Evolutionary conservation across 2,329 filamentous ascomycete species (phyloP), one percentile per base, ranked within the genome.

Genomic region (Elsinoe australis): DNA sequence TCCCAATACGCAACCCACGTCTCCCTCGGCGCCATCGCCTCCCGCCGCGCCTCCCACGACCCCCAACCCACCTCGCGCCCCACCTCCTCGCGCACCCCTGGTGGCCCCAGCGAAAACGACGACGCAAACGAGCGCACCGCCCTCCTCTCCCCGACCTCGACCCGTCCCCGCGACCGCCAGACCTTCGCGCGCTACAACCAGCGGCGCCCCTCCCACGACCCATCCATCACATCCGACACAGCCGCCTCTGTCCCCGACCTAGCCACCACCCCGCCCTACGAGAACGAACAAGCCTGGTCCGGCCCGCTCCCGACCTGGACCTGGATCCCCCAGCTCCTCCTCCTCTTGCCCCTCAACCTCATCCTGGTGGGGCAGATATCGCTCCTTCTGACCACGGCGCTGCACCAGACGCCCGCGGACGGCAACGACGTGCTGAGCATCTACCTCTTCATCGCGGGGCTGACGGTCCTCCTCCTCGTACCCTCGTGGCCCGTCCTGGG

Each of bases 401-500:
- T 88, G 15, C 74, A 82, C 51, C 89, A 95, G 66, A 95, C 88
- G 0, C 84, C 85, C 5, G 77, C 85, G 1, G 92, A 98, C 63
- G 92, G 92, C 1, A 85, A 80, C 53, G 75, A 79, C 28, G 71
- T 83, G 14, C 67, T 94, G 12, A 64, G 79, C 5, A 81, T 88
- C 4, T 88, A 95, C 62, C 61, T 94, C 10, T 64, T 79, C 28
- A 75, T 88, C 33, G 81, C 83, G 0, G 61, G 74, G 5, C 74
- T 90, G 53, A 80, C 81, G 9, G 76, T 87, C 1, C 61, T 95
- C 1, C 61, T 95, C 0, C 67, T 95, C 14, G 70, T 87, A 1
- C 92, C 92, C 0, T 64, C 87, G 2, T 76, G 82, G 0, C 92
- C 92, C 0, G 94, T 94, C 61, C 74, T 95, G 32, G 89, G 96